phyloP scores from a whole-genome alignment of 768 basidiomycete genomes.

The Chalciporus piperatus region DNA sequence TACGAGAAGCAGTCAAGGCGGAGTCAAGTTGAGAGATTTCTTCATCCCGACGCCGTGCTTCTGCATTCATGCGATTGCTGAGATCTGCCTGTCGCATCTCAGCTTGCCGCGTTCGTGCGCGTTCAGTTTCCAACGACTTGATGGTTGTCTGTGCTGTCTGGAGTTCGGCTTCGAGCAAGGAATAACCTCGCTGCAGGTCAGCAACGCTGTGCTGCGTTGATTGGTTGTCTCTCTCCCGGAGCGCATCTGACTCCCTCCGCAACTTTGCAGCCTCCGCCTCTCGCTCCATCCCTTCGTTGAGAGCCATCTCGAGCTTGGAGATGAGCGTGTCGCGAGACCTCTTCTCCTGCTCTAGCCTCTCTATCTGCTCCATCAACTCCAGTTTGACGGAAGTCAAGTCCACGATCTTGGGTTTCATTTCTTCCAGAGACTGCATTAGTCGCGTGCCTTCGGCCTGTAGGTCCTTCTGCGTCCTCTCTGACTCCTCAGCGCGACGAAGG shows the following conservation, averaged over 20 bases:
- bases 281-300: conserved; percentile 54
- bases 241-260: conserved; percentile 42
- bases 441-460: conserved; percentile 76
- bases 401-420: conserved; percentile 83
- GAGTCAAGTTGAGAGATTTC: conserved; percentile 51
- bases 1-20: conserved; percentile 49
- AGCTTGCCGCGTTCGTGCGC: conserved; percentile 56
- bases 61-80: conserved; percentile 49
- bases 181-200: conserved; percentile 62
- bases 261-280: conserved; percentile 45
- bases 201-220: conserved; percentile 47
- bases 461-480: conserved; percentile 66
- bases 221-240: conserved; percentile 52
- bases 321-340: conserved; percentile 56
- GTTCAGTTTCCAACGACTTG: conserved; percentile 62
- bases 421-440: conserved; percentile 77
- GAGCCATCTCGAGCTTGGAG: conserved; percentile 55
- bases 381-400: conserved; percentile 73
- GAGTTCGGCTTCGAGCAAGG: conserved; percentile 60
- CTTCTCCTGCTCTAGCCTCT: conserved; percentile 51
- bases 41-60: conserved; percentile 47
- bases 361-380: conserved; percentile 63
- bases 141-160: conserved; percentile 51
- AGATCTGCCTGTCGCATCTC: conserved; percentile 54
- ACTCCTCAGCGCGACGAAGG: conserved; percentile 67